phyloP scores from a whole-genome alignment of 2,329 filamentous ascomycete species.

The Neofusicoccum umdonicola region DNA sequence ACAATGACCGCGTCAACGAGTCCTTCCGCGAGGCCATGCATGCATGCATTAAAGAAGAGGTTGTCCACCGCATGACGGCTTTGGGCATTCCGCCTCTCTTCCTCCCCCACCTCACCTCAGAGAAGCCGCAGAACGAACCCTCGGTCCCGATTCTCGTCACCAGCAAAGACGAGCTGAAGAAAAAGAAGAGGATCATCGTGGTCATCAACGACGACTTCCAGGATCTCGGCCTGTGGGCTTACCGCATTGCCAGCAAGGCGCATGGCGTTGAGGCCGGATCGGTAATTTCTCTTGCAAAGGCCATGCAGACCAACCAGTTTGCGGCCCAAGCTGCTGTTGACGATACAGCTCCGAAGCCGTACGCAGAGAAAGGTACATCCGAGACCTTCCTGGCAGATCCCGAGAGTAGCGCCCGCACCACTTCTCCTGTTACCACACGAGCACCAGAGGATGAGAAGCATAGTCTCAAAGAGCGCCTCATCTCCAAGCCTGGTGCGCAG shows the following conservation, averaged over 20 bases:
- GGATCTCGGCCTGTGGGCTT: slow-evolving; percentile 72
- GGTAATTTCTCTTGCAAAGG: slow-evolving; percentile 60
- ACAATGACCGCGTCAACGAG: slow-evolving; percentile 74
- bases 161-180: slow-evolving; percentile 48
- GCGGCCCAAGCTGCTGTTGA: neutral
- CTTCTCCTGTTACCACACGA: neutral
- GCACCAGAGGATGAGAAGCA: neutral
- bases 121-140: slow-evolving; percentile 45
- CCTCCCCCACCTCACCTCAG: slow-evolving; percentile 57
- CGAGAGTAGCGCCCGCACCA: neutral
- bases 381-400: no score
- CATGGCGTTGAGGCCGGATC: slow-evolving; percentile 71
- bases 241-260: slow-evolving; percentile 61
- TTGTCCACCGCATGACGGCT: slow-evolving; percentile 60
- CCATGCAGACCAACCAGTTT: slow-evolving; percentile 27
- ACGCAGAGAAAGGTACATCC: neutral
- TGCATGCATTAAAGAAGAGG: slow-evolving; percentile 60
- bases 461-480: neutral
- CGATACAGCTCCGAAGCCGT: neutral
- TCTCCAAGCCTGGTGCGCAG: neutral
- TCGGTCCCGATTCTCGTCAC: slow-evolving; percentile 70
- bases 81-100: slow-evolving; percentile 60
- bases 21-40: slow-evolving; percentile 69
- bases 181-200: slow-evolving; percentile 64
- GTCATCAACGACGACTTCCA: slow-evolving; percentile 71